A percentile compares a stretch with the other conserved stretches of the same genome.
Conservation (phyloP, 441 rosid genomes). For the Corymbia citriodora region DNA sequence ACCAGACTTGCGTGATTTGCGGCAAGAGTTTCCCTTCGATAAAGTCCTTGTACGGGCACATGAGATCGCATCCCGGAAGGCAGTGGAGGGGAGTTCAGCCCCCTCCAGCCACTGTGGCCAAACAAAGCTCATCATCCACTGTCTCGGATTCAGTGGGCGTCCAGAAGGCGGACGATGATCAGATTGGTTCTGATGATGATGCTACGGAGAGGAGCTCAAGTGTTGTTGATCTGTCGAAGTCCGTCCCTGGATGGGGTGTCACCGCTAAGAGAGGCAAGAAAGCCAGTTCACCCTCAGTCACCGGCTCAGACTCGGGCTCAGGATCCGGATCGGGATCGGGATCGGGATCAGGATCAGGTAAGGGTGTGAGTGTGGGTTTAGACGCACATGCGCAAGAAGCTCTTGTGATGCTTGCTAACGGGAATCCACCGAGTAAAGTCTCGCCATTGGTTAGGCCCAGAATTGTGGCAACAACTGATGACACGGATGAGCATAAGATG, state of each 20-base stretch:
- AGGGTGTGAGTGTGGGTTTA: not conserved
- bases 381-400: not conserved
- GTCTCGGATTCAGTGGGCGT: not conserved
- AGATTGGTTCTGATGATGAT: not conserved
- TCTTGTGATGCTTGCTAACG: not conserved
- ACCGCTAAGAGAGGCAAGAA: not conserved
- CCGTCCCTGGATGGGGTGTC: not conserved
- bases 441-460: not conserved
- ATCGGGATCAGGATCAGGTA: not conserved
- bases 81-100: constrained; percentile 4
- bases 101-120: not conserved
- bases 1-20: not conserved
- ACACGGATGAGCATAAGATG: not conserved
- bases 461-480: not conserved
- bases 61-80: constrained; percentile 9
- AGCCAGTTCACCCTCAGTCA: not conserved
- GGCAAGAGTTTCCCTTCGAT: not conserved
- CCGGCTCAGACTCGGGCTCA: not conserved
- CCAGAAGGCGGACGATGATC: not conserved
- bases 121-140: not conserved
- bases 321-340: not conserved
- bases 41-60: constrained; percentile 10
- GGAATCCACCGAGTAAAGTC: not conserved
- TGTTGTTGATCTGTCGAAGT: not conserved
- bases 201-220: not conserved